phyloP scores from a whole-genome alignment of 1,139 yeast species.

The Geotrichum restrictum region DNA sequence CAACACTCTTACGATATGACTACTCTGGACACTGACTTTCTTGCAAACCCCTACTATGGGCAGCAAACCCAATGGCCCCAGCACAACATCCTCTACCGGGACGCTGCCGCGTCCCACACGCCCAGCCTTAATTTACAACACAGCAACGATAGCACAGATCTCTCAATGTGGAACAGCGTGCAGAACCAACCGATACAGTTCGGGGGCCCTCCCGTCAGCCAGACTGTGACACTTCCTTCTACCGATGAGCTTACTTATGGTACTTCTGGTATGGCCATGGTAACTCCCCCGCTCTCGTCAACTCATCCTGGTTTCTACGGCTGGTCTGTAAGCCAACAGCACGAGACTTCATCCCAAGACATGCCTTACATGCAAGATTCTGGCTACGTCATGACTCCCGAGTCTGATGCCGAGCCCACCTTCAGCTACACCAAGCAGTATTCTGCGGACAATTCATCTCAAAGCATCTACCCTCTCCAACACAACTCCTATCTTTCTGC shows the following conservation, averaged over 20 bases:
- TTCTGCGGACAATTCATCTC: constrained; percentile 7
- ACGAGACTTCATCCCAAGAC: neutral
- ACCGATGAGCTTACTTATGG: neutral
- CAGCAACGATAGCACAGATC: constrained; percentile 2
- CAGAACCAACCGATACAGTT: constrained; percentile 1
- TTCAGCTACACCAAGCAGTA: constrained; percentile 5
- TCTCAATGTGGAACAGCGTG: constrained; percentile 7
- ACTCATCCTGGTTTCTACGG: constrained; percentile 4
- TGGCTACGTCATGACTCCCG: constrained; percentile 6
- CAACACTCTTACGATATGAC: neutral
- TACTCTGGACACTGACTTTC: constrained; percentile 14
- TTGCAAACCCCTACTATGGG: constrained; percentile 12
- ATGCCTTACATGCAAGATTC: neutral
- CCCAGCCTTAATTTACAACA: constrained; percentile 5
- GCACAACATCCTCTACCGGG: neutral
- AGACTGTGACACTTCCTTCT: constrained; percentile 6
- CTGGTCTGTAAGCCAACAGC: constrained; percentile 5
- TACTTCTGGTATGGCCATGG: constrained; percentile 3
- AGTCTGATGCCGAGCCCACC: constrained; percentile 7
- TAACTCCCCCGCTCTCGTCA: constrained; percentile 5
- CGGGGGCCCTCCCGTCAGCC: constrained; percentile 13
- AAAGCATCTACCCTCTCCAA: constrained; percentile 6
- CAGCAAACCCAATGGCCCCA: constrained; percentile 5
- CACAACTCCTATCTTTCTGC: neutral
- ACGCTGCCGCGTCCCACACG: neutral